Evolutionary conservation across 1,284 basidiomycete genomes (phyloP), one percentile per base, ranked within the genome.

Genomic region (Heterobasidion occidentale): DNA sequence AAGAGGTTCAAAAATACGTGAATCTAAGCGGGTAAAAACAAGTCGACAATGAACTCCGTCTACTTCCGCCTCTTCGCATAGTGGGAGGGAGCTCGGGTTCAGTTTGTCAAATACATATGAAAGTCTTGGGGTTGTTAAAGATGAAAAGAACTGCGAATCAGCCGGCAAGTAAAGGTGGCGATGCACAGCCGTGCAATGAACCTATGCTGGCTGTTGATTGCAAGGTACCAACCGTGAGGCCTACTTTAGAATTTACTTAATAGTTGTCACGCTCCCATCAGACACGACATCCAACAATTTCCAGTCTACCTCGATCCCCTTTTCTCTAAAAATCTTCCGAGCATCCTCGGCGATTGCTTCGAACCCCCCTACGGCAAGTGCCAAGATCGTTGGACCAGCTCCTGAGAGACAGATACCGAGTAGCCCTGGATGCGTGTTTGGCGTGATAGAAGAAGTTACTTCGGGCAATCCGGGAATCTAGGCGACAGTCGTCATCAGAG

Each of bases 341-440:
- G 92, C 94, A 62, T 88, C 89, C 62, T 85, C 80, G 7, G 91
- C 94, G 56, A 97, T 94, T 9, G 74, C 74, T 55, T 94, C 89
- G 64, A 90, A 96, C 46, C 88, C 87, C 50, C 76, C 74, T 0
- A 92, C 96, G 0, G 96, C 95, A n/a, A 99, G 81, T 0, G 97
- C 97, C 56, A 99, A 80, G 63, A 99, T 98, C 2, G 97, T 98
- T 1, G 97, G 97, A 0, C 97, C 97, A 1, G 97, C 97, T 8
- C 97, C 97, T 1, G 95, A 98, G 35, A 99, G 83, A 69, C 97
- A 99, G 61, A 99, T 98, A 7, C 97, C 97, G 17, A 99, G 79
- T 3, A 99, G 77, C 11, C 97, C 97, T 0, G 93, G 92, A 71
- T 99, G 95, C 0, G 90, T 87, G 14, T 79, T 66, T 7, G 95